Percentiles rank a stretch among this genome's conserved stretches.
Evolutionary conservation across 1,139 yeast genomes (phyloP).

Genomic region (Hyphopichia wangnamkhiaoensis): DNA sequence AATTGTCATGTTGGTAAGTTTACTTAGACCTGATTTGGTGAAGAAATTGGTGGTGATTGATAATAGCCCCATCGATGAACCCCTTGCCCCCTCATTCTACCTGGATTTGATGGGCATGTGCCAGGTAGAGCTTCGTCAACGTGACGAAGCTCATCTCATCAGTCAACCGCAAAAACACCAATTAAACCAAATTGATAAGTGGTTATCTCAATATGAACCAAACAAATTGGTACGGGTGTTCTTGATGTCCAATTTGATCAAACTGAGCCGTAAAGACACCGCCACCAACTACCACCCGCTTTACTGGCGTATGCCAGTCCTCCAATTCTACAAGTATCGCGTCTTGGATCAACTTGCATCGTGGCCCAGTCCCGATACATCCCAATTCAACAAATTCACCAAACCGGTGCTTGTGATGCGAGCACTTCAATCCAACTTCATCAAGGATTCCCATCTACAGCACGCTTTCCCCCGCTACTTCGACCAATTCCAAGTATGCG

Average conservation of each 20-base stretch:
- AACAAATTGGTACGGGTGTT: slow-evolving; percentile 25
- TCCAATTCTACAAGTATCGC: slow-evolving; percentile 6
- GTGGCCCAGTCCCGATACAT: slow-evolving; percentile 43
- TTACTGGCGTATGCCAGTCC: slow-evolving; percentile 6
- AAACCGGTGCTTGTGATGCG: slow-evolving; percentile 45
- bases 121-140: slow-evolving; percentile 21
- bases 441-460: slow-evolving; percentile 24
- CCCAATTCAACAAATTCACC: slow-evolving; percentile 21
- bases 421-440: slow-evolving; percentile 44
- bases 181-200: slow-evolving; percentile 14
- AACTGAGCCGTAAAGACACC: no score
- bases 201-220: slow-evolving; percentile 23
- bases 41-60: slow-evolving; percentile 47
- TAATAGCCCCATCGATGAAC: slow-evolving; percentile 41
- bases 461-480: slow-evolving; percentile 38
- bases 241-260: slow-evolving; percentile 29
- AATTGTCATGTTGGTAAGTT: slow-evolving; percentile 47
- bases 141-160: neutral
- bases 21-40: slow-evolving; percentile 39
- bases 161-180: slow-evolving; percentile 4
- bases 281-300: neutral
- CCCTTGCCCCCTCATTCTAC: slow-evolving; percentile 25
- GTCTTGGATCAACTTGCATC: neutral
- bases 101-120: slow-evolving; percentile 35
- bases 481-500: slow-evolving; percentile 21